A percentile compares a stretch with the other conserved stretches of the same genome.
Evolutionary conservation across 2,329 filamentous ascomycete genomes (phyloP).

Genomic region (Trichoderma sp.): DNA sequence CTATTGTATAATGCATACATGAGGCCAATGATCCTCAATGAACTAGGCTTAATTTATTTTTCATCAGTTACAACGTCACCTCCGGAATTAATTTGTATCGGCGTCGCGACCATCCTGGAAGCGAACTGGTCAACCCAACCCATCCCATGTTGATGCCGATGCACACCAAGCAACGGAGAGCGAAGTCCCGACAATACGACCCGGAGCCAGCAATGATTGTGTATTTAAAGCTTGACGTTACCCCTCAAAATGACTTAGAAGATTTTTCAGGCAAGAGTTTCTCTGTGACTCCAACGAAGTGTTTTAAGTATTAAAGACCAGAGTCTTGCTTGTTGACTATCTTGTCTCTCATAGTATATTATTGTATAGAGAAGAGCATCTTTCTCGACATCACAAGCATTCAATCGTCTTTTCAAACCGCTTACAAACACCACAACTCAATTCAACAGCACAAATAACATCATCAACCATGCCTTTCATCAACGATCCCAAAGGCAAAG

Average conservation of each 20-base stretch:
- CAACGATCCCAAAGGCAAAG: constrained; percentile 13
- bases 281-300: background rate
- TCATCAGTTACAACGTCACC: background rate
- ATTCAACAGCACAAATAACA: background rate
- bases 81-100: background rate
- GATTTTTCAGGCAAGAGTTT: background rate
- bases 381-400: background rate
- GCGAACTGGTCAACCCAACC: background rate
- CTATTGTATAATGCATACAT: background rate
- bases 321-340: background rate
- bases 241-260: background rate
- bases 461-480: constrained; percentile 1
- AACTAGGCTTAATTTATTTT: background rate
- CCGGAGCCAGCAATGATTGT: background rate
- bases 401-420: background rate
- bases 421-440: background rate
- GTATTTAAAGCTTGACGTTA: background rate
- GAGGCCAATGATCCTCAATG: background rate
- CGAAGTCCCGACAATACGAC: background rate
- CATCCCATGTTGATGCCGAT: background rate
- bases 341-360: background rate
- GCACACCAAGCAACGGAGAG: background rate
- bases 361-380: background rate
- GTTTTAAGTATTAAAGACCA: background rate
- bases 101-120: background rate